Base-by-base conservation (phyloP, 768 basidiomycete species). In the Cubamyces sp. region DNA sequence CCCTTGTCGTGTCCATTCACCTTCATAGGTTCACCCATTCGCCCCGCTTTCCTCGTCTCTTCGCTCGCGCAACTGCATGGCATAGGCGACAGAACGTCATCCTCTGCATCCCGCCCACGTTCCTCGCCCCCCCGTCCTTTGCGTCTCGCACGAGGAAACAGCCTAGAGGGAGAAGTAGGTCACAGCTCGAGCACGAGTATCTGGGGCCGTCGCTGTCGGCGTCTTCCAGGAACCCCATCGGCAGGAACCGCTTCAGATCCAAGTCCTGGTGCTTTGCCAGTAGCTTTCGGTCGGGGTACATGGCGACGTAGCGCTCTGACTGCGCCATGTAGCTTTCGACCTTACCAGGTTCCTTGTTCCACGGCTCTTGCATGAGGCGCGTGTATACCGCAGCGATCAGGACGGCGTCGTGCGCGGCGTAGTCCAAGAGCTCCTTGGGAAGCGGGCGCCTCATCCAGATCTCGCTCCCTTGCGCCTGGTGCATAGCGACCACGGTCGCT, bases 351-450 rank as follows among this genome's bases (percentile, higher is more conserved):
- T n/a, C 16, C 12, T 56, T 53, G 25, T 72, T 58, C 62, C 67
- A 71, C 8, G 60, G 61, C 23, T 54, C 54, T 14, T 25, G 37
- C 34, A 43, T 23, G 59, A 81, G 80, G 49, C 74, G 65, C 5
- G 70, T 66, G 66, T 77, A 76, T 23, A 81, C 71, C 1, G 68
- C 61, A 12, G 67, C 71, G 55, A 81, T 76, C 60, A 79, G 71
- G 30, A 72, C 70, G 49, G 80, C 75, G 67, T 81, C 80, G 61
- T 76, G 74, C 5, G 79, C 77, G 2, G 80, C 79, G 39, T 81
- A 81, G 18, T 70, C 68, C 25, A 79, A 70, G 30, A 81, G 73
- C 15, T 71, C 68, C 0, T 71, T 42, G 5, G 69, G n/a, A 41
- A 81, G 72, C 0, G 80, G 80, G 6, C 80, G 74, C 0, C 25